Percentiles rank a stretch among this genome's conserved stretches.
phyloP scores from a whole-genome alignment of 2,329 filamentous ascomycete species.

The Saccharata proteae region DNA sequence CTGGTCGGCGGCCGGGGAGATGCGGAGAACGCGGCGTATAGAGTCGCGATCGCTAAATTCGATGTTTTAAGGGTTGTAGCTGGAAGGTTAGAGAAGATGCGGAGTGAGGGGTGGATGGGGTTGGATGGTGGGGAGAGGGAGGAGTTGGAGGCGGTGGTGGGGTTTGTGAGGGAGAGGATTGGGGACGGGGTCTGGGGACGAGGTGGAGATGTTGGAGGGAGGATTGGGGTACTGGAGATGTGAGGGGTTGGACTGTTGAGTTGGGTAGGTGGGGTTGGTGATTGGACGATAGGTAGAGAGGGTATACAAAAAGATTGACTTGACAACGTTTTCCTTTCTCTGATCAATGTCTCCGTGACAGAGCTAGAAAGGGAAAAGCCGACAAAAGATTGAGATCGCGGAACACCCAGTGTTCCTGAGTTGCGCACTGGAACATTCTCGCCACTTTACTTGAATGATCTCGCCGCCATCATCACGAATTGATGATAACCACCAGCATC shows the following conservation, averaged over 20 bases:
- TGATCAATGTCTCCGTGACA: too few relatives aligned
- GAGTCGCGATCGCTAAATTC: constrained; percentile 45
- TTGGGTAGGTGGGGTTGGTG: too few relatives aligned
- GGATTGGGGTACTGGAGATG: constrained; percentile 34
- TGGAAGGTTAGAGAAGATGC: constrained; percentile 26
- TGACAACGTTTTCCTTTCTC: too few relatives aligned
- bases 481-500: too few relatives aligned
- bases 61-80: constrained; percentile 42
- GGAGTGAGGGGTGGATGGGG: constrained; percentile 11
- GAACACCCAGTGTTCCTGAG: too few relatives aligned
- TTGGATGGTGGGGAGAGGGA: constrained; percentile 10
- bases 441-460: too few relatives aligned
- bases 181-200: constrained; percentile 31
- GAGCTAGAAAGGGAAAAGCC: too few relatives aligned
- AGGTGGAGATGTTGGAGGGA: constrained; percentile 29
- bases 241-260: constrained; percentile 9
- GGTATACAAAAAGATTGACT: too few relatives aligned
- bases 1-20: constrained; percentile 47
- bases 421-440: too few relatives aligned
- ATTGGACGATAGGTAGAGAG: too few relatives aligned
- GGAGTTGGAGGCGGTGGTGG: constrained; percentile 21
- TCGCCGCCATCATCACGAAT: too few relatives aligned
- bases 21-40: constrained; percentile 44
- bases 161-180: constrained; percentile 30
- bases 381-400: too few relatives aligned